Conservation (phyloP, 2,329 filamentous ascomycete species). For the Samsoniella hepiali region DNA sequence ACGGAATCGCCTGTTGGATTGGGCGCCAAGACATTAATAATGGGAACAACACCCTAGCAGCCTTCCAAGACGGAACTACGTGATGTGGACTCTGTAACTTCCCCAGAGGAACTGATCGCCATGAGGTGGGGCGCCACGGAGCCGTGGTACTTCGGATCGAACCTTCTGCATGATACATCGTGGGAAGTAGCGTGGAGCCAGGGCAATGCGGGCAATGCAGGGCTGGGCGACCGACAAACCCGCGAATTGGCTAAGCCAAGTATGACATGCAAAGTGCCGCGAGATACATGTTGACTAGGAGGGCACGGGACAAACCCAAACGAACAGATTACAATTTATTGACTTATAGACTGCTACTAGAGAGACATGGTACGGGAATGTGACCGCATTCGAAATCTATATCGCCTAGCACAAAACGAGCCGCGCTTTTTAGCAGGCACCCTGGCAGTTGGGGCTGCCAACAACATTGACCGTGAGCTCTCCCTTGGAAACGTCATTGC, state of each 20-base stretch:
- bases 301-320: too few species aligned
- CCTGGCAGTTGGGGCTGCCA: constrained; percentile 20
- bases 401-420: too few species aligned
- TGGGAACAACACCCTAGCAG: background rate
- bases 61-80: too few species aligned
- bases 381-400: too few species aligned
- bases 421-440: constrained; percentile 20
- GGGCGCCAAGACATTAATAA: background rate
- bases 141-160: background rate
- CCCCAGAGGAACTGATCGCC: background rate
- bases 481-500: constrained; percentile 23
- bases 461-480: constrained; percentile 23
- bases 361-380: background rate
- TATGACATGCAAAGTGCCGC: background rate
- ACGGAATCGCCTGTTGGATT: background rate
- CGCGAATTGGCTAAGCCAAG: background rate
- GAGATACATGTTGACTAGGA: too few species aligned
- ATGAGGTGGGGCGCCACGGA: background rate
- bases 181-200: background rate
- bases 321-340: too few species aligned
- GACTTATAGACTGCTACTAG: background rate
- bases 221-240: background rate
- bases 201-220: background rate
- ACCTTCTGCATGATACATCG: background rate
- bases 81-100: background rate